phyloP scores from a whole-genome alignment of 352 stramenopile genomes.

The Phytophthora vignae region DNA sequence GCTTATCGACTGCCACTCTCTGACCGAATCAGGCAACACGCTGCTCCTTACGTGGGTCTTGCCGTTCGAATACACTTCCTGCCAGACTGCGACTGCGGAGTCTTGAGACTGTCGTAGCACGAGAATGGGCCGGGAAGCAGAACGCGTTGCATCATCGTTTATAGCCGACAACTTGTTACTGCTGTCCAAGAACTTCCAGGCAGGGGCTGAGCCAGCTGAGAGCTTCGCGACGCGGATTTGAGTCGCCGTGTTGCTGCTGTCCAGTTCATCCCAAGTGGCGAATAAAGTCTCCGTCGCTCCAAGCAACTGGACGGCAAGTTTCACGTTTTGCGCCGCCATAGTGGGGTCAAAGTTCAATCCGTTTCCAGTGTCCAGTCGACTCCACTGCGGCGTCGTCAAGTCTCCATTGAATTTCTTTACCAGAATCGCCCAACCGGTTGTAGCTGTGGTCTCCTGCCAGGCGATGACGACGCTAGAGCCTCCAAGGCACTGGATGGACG shows the following conservation, averaged over 20 bases:
- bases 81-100: conserved; percentile 50
- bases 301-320: conserved; percentile 35
- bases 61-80: conserved; percentile 47
- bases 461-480: conserved; percentile 48
- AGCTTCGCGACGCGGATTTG: conserved; percentile 61
- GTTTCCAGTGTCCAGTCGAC: conserved; percentile 35
- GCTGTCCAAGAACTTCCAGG: conserved; percentile 59
- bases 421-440: conserved; percentile 29
- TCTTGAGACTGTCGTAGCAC: conserved; percentile 11
- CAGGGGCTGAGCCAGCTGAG: not conserved
- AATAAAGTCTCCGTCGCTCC: conserved; percentile 40
- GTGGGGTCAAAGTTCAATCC: conserved; percentile 57
- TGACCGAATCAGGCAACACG: conserved; percentile 15
- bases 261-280: conserved; percentile 64
- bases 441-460: conserved; percentile 55
- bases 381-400: conserved; percentile 45
- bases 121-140: conserved; percentile 41
- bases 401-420: conserved; percentile 58
- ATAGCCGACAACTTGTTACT: conserved; percentile 41
- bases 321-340: conserved; percentile 54
- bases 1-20: conserved; percentile 60
- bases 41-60: conserved; percentile 49
- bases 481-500: conserved; percentile 53
- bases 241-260: conserved; percentile 22
- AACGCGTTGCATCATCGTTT: conserved; percentile 47